These are phyloP conservation scores for Macadamia tetraphylla DNA, from an alignment of 164 flowering plant genomes.

Conservation along the genomic window DNA sequence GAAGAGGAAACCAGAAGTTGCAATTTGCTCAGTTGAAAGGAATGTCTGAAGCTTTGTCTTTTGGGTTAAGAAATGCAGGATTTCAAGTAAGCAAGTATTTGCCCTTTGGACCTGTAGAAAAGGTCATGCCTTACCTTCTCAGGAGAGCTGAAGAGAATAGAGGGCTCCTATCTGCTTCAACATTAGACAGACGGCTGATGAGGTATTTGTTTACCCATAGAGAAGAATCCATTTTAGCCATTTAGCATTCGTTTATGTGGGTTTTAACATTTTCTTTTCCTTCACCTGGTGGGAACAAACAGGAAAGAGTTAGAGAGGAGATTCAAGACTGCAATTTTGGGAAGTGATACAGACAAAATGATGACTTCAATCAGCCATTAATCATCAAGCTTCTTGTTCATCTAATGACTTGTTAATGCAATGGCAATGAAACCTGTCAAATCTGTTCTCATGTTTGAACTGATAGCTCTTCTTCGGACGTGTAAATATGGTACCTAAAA, in stretches of 20 bases:
- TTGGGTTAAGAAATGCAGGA: constrained; percentile 71
- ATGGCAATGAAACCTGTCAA: too few species aligned
- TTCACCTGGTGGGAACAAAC: constrained; percentile 1
- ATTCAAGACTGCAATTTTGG: constrained; percentile 24
- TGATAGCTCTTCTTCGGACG: too few species aligned
- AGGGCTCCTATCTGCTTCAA: constrained; percentile 63
- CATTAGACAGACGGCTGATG: constrained; percentile 65
- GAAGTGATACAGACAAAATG: constrained; percentile 6
- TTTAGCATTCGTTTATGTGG: background rate
- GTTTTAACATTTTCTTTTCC: background rate
- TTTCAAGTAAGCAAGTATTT: constrained; percentile 86
- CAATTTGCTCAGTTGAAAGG: constrained; percentile 94
- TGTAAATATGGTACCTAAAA: too few species aligned
- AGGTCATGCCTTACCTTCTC: constrained; percentile 75
- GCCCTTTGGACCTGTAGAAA: constrained; percentile 79
- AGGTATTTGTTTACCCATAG: constrained; percentile 28
- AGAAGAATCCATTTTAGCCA: background rate
- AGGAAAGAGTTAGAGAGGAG: constrained; percentile 61
- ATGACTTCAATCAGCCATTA: background rate
- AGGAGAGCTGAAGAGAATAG: constrained; percentile 94
- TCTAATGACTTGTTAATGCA: too few species aligned
- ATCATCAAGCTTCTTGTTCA: background rate
- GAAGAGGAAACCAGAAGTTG: constrained; percentile 43
- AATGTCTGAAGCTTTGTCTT: constrained; percentile 85
- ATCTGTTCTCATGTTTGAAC: too few species aligned